phyloP scores from a whole-genome alignment of 179 eudicot genomes.

The Amaranthus tricolor region DNA sequence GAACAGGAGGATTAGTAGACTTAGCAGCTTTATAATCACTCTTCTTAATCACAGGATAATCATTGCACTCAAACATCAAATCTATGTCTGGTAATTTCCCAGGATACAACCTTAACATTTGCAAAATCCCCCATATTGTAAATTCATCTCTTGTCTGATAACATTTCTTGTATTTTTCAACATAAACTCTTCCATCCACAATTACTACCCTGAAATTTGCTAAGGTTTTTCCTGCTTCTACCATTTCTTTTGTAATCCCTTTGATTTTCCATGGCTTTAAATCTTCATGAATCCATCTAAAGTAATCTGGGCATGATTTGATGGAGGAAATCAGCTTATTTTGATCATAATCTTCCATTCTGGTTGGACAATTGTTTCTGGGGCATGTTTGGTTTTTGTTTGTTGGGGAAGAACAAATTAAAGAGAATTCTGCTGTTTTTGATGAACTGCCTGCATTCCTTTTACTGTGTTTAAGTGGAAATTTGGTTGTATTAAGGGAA shows the following conservation, averaged over 20 bases:
- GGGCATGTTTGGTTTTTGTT: conserved; percentile 16
- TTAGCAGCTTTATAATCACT: conserved; percentile 10
- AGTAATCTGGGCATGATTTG: conserved; percentile 42
- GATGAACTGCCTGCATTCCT: too few species aligned
- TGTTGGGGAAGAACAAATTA: background rate
- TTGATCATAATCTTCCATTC: background rate
- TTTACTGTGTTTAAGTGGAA: background rate
- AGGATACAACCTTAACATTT: conserved; percentile 45
- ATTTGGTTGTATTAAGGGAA: background rate
- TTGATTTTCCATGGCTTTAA: conserved; percentile 39
- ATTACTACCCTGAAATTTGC: conserved; percentile 34
- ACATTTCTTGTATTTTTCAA: conserved; percentile 26
- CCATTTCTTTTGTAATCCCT: conserved; percentile 40
- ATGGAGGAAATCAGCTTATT: background rate
- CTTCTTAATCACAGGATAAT: conserved; percentile 32
- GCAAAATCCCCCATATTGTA: conserved; percentile 50
- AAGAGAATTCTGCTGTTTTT: background rate
- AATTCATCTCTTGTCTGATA: conserved; percentile 45
- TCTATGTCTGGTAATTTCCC: conserved; percentile 50
- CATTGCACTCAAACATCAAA: conserved; percentile 43
- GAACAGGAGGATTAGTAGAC: conserved; percentile 20
- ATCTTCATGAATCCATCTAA: conserved; percentile 53
- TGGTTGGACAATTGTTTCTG: background rate
- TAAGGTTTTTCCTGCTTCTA: conserved; percentile 27
- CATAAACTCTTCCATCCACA: conserved; percentile 36